These are phyloP conservation scores for Paxillus involutus DNA, from an alignment of 768 basidiomycete genomes.

Conservation along the genomic window DNA sequence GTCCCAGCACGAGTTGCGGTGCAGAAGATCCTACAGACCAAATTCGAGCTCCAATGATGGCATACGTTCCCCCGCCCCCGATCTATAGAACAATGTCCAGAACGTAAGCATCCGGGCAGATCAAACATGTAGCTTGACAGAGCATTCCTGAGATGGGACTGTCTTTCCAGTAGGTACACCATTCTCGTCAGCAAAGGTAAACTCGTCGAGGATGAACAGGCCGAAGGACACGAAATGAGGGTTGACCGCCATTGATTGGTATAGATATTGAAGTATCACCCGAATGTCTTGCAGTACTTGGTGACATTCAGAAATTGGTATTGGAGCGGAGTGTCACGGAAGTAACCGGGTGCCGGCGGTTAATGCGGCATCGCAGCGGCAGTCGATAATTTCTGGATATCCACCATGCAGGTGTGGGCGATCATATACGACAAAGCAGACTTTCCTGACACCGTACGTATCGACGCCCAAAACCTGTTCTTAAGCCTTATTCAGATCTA, in stretches of 20 bases:
- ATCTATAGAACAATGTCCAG: slow-evolving; percentile 47
- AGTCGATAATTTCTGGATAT: slow-evolving; percentile 10
- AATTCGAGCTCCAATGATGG: slow-evolving; percentile 76
- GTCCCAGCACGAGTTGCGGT: neutral
- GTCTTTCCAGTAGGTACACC: slow-evolving; percentile 50
- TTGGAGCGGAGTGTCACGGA: neutral
- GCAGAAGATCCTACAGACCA: slow-evolving; percentile 45
- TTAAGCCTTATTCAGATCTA: neutral
- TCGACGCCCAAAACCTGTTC: neutral
- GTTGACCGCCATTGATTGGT: slow-evolving; percentile 12
- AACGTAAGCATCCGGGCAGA: neutral
- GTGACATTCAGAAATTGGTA: no score
- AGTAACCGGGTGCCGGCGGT: slow-evolving; percentile 5
- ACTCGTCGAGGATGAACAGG: slow-evolving; percentile 89
- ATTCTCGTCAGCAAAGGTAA: slow-evolving; percentile 57
- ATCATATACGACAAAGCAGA: slow-evolving; percentile 35
- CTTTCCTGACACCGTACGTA: slow-evolving; percentile 38
- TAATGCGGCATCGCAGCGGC: neutral
- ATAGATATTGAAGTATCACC: neutral
- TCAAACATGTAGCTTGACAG: neutral
- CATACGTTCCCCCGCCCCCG: slow-evolving; percentile 88
- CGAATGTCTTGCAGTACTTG: neutral
- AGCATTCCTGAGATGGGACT: slow-evolving; percentile 50
- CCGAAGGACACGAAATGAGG: slow-evolving; percentile 67
- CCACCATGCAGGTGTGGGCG: slow-evolving; percentile 44